Evolutionary conservation across 768 basidiomycete species (phyloP), one percentile per base, ranked within the genome.

Genomic region (Hygrocybe punicea): DNA sequence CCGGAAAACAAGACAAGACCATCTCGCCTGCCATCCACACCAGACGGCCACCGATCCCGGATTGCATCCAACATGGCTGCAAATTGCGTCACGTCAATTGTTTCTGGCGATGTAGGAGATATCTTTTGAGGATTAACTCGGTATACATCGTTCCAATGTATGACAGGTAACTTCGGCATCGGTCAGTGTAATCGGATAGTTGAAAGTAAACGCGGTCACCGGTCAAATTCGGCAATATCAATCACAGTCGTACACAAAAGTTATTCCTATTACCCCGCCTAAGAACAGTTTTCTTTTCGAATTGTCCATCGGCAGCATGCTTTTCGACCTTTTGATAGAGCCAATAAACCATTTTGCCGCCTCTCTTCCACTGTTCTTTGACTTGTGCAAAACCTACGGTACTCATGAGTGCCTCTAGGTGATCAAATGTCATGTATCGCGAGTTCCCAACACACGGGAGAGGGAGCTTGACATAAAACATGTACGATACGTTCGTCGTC

Each of bases 321-420:
- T 25, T 36, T 36, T 44, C 55, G 51, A 51, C 51, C 69, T 84
- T 90, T n/a, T 71, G 79, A 67, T 83, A 93, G 8, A 97, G 74
- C 84, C 87, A 91, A 68, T 96, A 97, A 3, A 78, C 86, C 81
- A 96, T 93, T 71, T 91, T 96, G 4, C 92, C 87, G 13, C 83
- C 83, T 21, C 71, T 65, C 63, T 78, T 84, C 84, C 86, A 89
- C 59, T 80, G 78, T 45, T 77, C 78, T 55, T 80, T 77, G 19
- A 87, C 66, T 64, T 84, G 73, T 0, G 60, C 65, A 65, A 93
- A 94, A 0, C 91, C 91, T 6, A 92, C 66, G 6, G 71, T 63
- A 0, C 65, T 56, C 86, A 92, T 85, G 42, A 92, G 71, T 2
- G 67, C 67, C 21, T 70, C 70, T 6, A 94, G 76, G 45, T 80